Base-by-base conservation (phyloP, 2,329 filamentous ascomycete species). In the Pochonia chlamydosporia region DNA sequence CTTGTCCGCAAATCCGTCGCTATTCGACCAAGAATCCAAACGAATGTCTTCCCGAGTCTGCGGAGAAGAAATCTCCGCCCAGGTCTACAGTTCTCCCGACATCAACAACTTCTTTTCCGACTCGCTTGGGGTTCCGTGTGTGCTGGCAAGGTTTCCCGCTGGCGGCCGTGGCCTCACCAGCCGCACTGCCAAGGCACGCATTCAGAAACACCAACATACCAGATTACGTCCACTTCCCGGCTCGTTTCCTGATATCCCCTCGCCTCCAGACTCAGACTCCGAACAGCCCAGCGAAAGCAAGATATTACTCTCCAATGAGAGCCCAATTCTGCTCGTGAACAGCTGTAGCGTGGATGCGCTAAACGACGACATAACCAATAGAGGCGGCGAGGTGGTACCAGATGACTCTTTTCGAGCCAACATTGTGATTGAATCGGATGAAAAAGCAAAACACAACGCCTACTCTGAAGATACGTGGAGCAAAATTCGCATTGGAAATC, bases 301-400 rank as follows among this genome's bases (percentile, higher is more conserved):
- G 3, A 90, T 97, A 28, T 70, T 93, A 0, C 72, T 99, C 3
- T 87, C 91, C 21, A 99, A 99, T 62, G 93, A 97, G 65, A 95
- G 89, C 45, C 92, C 93, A 0, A 95, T 99, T 39, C 76, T 99
- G 1, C 79, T 89, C 40, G 84, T 97, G 47, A 89, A 88, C 18
- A 78, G 81, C 46, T 82, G 87, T 9, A 96, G 90, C 55, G 77
- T 97, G 41, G 82, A 88, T 40, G 77, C 76, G 2, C 69, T 97
- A 7, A 97, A 97, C 59, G 70, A 78, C 50, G 72, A 81, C 11
- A 93, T 97, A 56, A 75, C 69, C 45, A 65, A 68, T 4, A 73
- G 70, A n/a, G 78, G 78, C 18, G 80, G 81, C n/a, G 81, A 76
- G 52, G 73, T 78, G 0, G 82, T 90, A 3, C 74, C 81, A 20